Evolutionary conservation across 2,329 filamentous ascomycete genomes (phyloP), one percentile per base, ranked within the genome.

Genomic region (Fusarium pininemorale): DNA sequence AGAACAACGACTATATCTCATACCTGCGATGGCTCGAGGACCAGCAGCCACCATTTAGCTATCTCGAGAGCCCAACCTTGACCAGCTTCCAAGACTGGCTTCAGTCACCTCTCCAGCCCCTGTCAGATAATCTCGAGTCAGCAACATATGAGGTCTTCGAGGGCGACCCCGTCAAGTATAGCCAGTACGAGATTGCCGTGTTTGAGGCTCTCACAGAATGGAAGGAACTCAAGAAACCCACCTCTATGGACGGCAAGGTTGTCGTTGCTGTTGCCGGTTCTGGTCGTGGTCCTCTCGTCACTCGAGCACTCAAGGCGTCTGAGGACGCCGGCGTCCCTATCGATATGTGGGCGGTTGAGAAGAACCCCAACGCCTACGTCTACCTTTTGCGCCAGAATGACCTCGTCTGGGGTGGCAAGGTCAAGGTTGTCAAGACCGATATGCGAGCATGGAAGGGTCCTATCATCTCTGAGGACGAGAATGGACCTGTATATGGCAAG

Each of bases 111-210:
- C 86, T 99, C 45, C 97, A 99, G 81, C 96, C 96, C 0, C 87
- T 99, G 20, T 96, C 96, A 0, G 96, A 99, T 82, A 99, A 99
- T 77, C 88, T 99, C 20, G 97, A 99, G 81, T 98, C 95, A 53
- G 93, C 97, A 47, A 99, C 96, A 0, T 99, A 99, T 82, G 96
- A 99, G 81, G 96, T 98, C 5, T 99, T 99, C 79, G 96, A 99
- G 82, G 97, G 97, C 76, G 97, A 99, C 74, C 96, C 96, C 0
- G 93, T 99, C 83, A 99, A 99, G 83, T 99, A 99, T 81, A 91
- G 95, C 73, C 97, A 96, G 87, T 99, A 99, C 80, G 95, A 98
- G 81, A 87, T 89, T 51, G 96, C 96, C 20, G 92, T 97, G 64
- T 90, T 90, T 8, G 90, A 93, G 73, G 96, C 96, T 1, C 86